Conservation (phyloP, 345 rosid species). For the Aquilaria yunnanensis region DNA sequence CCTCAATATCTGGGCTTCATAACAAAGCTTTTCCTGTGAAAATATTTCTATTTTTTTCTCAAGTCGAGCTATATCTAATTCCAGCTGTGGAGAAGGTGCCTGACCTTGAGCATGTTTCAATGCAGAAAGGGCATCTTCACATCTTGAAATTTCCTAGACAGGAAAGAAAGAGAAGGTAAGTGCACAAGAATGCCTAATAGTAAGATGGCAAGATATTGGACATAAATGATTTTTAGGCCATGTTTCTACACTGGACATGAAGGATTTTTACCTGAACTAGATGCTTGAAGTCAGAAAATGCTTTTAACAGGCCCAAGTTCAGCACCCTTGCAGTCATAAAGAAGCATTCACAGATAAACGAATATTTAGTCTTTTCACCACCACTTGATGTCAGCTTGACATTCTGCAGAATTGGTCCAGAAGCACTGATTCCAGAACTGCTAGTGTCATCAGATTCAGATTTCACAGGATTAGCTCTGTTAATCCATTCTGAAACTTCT, state of each 20-base stretch:
- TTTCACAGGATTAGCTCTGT: conserved; percentile 36
- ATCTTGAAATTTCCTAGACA: conserved; percentile 75
- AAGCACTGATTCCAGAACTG: conserved; percentile 49
- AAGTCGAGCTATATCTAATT: conserved; percentile 59
- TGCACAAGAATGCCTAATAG: background rate
- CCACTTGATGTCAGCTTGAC: conserved; percentile 31
- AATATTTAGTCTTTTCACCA: conserved; percentile 37
- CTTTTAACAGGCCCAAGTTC: conserved; percentile 88
- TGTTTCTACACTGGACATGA: background rate
- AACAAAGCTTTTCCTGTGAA: conserved; percentile 91
- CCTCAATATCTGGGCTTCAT: conserved; percentile 92
- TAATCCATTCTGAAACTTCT: conserved; percentile 81
- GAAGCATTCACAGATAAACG: conserved; percentile 94
- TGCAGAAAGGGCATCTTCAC: conserved; percentile 66
- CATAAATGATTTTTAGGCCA: background rate
- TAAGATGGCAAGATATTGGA: background rate
- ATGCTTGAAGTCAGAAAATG: conserved; percentile 97
- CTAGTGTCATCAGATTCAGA: conserved; percentile 59
- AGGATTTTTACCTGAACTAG: conserved; percentile 66
- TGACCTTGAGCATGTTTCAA: conserved; percentile 68
- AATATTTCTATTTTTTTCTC: conserved; percentile 73
- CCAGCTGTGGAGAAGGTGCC: conserved; percentile 58
- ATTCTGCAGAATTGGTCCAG: conserved; percentile 19
- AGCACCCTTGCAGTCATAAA: conserved; percentile 98
- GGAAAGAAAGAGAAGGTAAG: conserved; percentile 1